phyloP scores from a whole-genome alignment of 169 alveolate species.

The Cryptosporidium ryanae region DNA sequence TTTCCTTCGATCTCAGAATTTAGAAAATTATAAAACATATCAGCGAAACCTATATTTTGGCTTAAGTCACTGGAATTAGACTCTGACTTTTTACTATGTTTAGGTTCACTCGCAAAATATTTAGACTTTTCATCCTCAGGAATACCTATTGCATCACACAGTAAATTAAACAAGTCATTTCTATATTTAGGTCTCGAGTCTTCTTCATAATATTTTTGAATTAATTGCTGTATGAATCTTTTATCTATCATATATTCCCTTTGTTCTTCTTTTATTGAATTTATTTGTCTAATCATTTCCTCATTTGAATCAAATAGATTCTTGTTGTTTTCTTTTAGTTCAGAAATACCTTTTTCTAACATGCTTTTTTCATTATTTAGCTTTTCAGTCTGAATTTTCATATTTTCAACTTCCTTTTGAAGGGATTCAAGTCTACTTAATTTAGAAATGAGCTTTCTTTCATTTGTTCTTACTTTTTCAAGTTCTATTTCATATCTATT shows the following conservation, averaged over 20 bases:
- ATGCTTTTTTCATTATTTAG: constrained; percentile 1
- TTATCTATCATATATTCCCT: constrained; percentile 44
- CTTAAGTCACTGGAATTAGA: neutral
- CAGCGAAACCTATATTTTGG: constrained; percentile 65
- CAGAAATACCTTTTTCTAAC: constrained; percentile 4
- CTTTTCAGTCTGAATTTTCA: constrained; percentile 1
- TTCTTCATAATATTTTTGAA: constrained; percentile 65
- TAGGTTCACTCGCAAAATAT: neutral
- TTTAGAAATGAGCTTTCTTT: neutral
- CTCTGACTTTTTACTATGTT: constrained; percentile 15
- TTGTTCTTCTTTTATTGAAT: constrained; percentile 22
- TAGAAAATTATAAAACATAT: constrained; percentile 42
- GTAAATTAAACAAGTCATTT: constrained; percentile 42
- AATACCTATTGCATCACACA: constrained; percentile 66
- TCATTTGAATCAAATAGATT: constrained; percentile 39
- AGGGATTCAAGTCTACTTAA: constrained; percentile 19
- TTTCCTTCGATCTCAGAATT: constrained; percentile 48
- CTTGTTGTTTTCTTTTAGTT: constrained; percentile 41
- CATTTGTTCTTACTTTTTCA: constrained; percentile 51
- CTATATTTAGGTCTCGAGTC: constrained; percentile 48
- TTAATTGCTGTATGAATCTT: constrained; percentile 32
- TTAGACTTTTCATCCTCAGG: constrained; percentile 23
- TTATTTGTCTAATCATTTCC: constrained; percentile 22
- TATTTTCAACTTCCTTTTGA: constrained; percentile 21
- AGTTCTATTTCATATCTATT: constrained; percentile 67